Evolutionary conservation across 129 eudicot species (phyloP).

Genomic region (Escallonia herrerae): DNA sequence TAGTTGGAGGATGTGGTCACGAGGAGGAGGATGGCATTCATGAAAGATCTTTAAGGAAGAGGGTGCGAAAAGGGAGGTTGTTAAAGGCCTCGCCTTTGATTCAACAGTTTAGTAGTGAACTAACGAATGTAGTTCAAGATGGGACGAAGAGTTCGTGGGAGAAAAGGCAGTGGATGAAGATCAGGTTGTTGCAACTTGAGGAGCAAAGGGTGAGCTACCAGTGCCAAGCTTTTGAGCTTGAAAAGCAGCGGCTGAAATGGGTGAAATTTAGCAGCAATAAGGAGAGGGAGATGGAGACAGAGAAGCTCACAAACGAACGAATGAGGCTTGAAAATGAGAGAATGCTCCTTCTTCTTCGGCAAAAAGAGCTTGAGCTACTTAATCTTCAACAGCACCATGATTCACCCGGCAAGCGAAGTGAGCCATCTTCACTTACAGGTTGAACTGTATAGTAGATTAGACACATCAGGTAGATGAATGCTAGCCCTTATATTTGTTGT

Average conservation of each 20-base stretch:
- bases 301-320: constrained; percentile 54
- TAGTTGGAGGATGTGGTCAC: constrained; percentile 22
- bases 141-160: constrained; percentile 40
- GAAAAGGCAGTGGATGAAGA: constrained; percentile 70
- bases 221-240: constrained; percentile 48
- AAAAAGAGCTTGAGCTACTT: constrained; percentile 59
- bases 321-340: constrained; percentile 75
- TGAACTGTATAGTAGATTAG: constrained; percentile 12
- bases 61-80: constrained; percentile 7
- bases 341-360: constrained; percentile 56
- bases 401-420: constrained; percentile 24
- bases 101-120: constrained; percentile 35
- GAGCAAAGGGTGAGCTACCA: constrained; percentile 50
- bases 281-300: constrained; percentile 77
- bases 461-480: too few relatives aligned
- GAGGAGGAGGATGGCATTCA: constrained; percentile 8
- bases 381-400: constrained; percentile 32
- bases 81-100: constrained; percentile 10
- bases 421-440: constrained; percentile 39
- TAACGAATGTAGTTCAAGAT: constrained; percentile 39
- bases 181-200: constrained; percentile 43
- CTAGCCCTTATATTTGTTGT: too few relatives aligned
- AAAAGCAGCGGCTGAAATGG: constrained; percentile 70
- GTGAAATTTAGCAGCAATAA: constrained; percentile 58
- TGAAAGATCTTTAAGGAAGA: constrained; percentile 18